Conservation (phyloP, 148 eudicot species). For the Silene conica region DNA sequence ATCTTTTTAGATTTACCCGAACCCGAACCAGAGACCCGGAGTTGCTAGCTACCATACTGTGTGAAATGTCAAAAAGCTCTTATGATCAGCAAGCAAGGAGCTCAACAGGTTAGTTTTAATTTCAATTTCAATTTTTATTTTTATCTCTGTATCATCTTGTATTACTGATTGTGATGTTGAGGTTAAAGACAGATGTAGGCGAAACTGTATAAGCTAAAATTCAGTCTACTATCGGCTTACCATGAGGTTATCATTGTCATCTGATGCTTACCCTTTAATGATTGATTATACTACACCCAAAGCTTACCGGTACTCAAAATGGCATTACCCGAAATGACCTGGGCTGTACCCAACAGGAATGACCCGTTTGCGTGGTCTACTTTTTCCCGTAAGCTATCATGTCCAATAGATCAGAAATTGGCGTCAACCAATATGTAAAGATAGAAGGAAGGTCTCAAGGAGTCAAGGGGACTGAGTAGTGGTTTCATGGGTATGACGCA, state of each 20-base stretch:
- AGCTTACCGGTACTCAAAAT: neutral
- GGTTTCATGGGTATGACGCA: neutral
- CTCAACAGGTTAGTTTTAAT: constrained; percentile 22
- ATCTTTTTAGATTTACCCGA: constrained; percentile 1
- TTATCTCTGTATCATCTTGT: neutral
- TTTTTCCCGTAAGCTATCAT: neutral
- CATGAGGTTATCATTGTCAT: neutral
- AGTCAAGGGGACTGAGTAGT: constrained; percentile 3
- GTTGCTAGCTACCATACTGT: constrained; percentile 7
- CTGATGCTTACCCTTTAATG: neutral
- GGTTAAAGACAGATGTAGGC: neutral
- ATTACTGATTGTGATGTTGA: neutral
- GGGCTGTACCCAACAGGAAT: neutral
- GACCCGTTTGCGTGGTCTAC: neutral
- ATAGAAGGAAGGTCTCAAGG: neutral
- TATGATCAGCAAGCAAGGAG: constrained; percentile 25
- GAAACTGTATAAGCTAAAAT: neutral
- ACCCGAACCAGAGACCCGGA: neutral
- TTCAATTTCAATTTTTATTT: neutral
- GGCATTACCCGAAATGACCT: neutral
- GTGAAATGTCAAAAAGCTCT: constrained; percentile 33
- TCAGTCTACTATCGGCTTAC: neutral
- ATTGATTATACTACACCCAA: neutral
- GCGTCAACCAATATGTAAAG: neutral
- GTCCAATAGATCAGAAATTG: neutral